phyloP scores from a whole-genome alignment of 2,329 filamentous ascomycete species.

The Pseudogymnoascus sp. region DNA sequence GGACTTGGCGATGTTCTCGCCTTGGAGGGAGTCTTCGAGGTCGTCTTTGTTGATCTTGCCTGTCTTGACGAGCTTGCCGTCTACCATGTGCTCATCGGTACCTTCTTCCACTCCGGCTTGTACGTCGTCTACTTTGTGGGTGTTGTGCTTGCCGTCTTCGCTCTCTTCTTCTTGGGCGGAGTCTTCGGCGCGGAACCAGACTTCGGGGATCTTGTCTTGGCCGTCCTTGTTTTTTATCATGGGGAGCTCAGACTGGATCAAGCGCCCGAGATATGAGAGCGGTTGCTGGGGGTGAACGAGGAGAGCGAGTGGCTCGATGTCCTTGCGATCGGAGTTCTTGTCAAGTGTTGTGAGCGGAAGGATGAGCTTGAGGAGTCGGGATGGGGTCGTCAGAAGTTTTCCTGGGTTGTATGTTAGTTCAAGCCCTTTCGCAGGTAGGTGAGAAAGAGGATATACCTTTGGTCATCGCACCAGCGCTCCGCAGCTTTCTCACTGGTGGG shows the following conservation, averaged over 20 bases:
- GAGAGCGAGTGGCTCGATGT: slow-evolving; percentile 77
- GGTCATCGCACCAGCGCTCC: slow-evolving; percentile 51
- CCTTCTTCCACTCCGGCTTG: slow-evolving; percentile 34
- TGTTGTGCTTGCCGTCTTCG: slow-evolving; percentile 41
- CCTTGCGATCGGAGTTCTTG: slow-evolving; percentile 54
- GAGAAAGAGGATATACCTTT: slow-evolving; percentile 42
- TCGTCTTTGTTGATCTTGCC: slow-evolving; percentile 28
- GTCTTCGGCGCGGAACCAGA: slow-evolving; percentile 77
- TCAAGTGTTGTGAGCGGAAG: slow-evolving; percentile 64
- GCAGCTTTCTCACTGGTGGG: slow-evolving; percentile 46
- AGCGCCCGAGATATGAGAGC: slow-evolving; percentile 78
- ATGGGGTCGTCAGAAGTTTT: slow-evolving; percentile 74
- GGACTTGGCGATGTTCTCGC: slow-evolving; percentile 37
- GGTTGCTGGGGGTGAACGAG: slow-evolving; percentile 87
- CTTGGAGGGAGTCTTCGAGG: slow-evolving; percentile 31
- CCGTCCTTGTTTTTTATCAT: slow-evolving; percentile 55
- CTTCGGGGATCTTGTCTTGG: slow-evolving; percentile 62
- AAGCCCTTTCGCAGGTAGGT: background rate
- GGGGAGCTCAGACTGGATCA: slow-evolving; percentile 80
- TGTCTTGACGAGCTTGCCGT: slow-evolving; percentile 37
- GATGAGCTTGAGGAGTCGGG: slow-evolving; percentile 72
- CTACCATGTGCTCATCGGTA: slow-evolving; percentile 44
- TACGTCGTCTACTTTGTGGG: slow-evolving; percentile 28
- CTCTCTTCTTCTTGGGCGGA: slow-evolving; percentile 46
- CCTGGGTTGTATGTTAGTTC: slow-evolving; percentile 39